Percentiles rank a stretch among this genome's conserved stretches.
These are phyloP conservation scores for Evansstolkia leycettana DNA, from an alignment of 495 filamentous ascomycete species.

Conservation along the genomic window DNA sequence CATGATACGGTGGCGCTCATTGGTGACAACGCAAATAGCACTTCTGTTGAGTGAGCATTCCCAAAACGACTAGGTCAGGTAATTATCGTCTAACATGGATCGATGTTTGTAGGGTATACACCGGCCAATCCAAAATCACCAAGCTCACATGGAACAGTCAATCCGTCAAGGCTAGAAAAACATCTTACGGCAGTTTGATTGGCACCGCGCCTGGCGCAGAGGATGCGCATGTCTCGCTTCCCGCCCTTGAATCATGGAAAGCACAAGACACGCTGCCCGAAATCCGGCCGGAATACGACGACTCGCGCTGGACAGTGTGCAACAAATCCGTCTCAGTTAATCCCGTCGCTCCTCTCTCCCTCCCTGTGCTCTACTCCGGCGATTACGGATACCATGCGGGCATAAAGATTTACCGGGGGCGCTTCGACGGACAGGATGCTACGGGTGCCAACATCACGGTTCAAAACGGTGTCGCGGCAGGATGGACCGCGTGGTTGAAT, in stretches of 20 bases:
- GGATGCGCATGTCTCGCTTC: constrained; percentile 33
- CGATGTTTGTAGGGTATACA: constrained; percentile 36
- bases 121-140: constrained; percentile 31
- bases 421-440: constrained; percentile 41
- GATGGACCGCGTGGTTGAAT: constrained; percentile 43
- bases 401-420: constrained; percentile 54
- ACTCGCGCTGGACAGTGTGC: constrained; percentile 48
- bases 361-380: constrained; percentile 40
- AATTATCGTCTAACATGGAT: too few relatives aligned
- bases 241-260: constrained; percentile 48
- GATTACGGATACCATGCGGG: constrained; percentile 69
- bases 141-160: constrained; percentile 48
- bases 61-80: too few relatives aligned
- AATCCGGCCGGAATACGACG: constrained; percentile 45
- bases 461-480: constrained; percentile 49
- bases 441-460: constrained; percentile 45
- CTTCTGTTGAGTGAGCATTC: constrained; percentile 37
- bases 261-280: constrained; percentile 57
- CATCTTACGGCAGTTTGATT: constrained; percentile 34
- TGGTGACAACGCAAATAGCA: constrained; percentile 54
- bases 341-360: constrained; percentile 41
- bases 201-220: constrained; percentile 33
- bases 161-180: constrained; percentile 18
- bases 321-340: constrained; percentile 45
- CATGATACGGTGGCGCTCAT: constrained; percentile 39